phyloP scores from a whole-genome alignment of 2,329 filamentous ascomycete genomes.

The Neurospora sp. region DNA sequence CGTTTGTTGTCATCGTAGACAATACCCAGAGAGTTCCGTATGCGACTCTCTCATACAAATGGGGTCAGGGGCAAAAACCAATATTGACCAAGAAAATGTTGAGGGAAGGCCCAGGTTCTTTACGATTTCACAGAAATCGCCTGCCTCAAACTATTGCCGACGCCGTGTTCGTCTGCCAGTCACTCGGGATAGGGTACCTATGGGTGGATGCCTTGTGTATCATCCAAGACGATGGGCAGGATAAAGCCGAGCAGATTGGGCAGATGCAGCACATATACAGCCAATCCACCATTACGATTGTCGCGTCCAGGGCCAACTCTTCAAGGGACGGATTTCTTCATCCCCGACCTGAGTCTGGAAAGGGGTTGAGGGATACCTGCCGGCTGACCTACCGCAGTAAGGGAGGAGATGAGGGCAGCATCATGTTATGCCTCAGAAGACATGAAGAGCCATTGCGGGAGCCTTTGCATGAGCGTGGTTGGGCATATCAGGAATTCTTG shows the following conservation, averaged over 20 bases:
- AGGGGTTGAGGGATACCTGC: not conserved
- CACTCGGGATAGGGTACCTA: not conserved
- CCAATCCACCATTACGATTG: not conserved
- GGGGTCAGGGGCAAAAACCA: not conserved
- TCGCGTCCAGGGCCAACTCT: not conserved
- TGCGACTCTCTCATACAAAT: not conserved
- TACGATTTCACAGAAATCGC: not conserved
- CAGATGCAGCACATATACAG: not conserved
- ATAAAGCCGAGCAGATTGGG: not conserved
- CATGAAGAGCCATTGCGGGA: not conserved
- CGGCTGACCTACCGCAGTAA: not conserved
- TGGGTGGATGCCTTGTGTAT: not conserved
- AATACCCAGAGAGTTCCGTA: not conserved
- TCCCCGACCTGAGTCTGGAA: not conserved
- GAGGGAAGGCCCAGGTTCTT: not conserved
- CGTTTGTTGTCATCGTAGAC: not conserved
- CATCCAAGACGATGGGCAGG: not conserved
- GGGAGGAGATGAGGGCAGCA: not conserved
- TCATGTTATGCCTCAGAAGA: too few relatives aligned
- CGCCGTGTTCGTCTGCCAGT: not conserved
- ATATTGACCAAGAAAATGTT: not conserved
- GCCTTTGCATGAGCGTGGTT: not conserved
- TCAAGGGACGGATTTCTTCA: not conserved
- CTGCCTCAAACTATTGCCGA: not conserved
- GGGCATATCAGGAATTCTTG: not conserved